Percentiles rank a stretch among this genome's conserved stretches.
Conservation (phyloP, 495 filamentous ascomycete species). For the Gamarada debralockiae region DNA sequence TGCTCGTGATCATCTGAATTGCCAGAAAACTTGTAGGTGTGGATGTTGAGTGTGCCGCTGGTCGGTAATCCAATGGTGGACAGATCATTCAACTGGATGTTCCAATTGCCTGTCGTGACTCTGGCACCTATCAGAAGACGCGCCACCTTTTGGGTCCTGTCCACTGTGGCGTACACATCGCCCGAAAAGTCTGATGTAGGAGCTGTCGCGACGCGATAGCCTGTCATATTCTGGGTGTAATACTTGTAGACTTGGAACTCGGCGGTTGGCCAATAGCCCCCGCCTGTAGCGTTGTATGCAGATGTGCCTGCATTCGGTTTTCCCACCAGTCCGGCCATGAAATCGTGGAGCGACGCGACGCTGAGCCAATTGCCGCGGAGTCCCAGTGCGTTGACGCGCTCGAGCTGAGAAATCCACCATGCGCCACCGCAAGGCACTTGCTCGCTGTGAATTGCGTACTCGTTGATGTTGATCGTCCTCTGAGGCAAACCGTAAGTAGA, state of each 20-base stretch:
- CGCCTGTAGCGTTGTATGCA: conserved; percentile 12
- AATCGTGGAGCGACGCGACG: conserved; percentile 32
- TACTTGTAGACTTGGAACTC: conserved; percentile 42
- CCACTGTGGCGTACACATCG: conserved; percentile 32
- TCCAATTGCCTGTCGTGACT: conserved; percentile 27
- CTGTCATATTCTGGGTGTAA: conserved; percentile 37
- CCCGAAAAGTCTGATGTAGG: conserved; percentile 25
- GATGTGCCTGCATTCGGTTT: conserved; percentile 25
- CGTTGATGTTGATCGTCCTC: conserved; percentile 36
- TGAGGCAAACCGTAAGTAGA: conserved; percentile 26
- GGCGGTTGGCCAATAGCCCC: conserved; percentile 9
- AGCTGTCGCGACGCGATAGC: conserved; percentile 28
- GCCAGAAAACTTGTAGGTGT: conserved; percentile 26
- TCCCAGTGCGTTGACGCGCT: conserved; percentile 32
- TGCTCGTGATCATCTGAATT: conserved; percentile 11
- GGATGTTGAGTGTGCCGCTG: conserved; percentile 26
- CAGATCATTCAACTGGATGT: conserved; percentile 25
- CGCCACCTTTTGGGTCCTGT: conserved; percentile 16
- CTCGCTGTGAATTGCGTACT: conserved; percentile 33
- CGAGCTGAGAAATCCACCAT: conserved; percentile 36
- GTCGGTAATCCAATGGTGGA: conserved; percentile 27
- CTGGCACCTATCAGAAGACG: conserved; percentile 28
- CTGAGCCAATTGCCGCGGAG: conserved; percentile 38
- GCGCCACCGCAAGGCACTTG: conserved; percentile 33
- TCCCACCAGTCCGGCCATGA: conserved; percentile 29